A percentile compares a stretch with the other conserved stretches of the same genome.
These are phyloP conservation scores for Acanthamoeba royreba DNA, from an alignment of 208 protist genomes.

Conservation along the genomic window DNA sequence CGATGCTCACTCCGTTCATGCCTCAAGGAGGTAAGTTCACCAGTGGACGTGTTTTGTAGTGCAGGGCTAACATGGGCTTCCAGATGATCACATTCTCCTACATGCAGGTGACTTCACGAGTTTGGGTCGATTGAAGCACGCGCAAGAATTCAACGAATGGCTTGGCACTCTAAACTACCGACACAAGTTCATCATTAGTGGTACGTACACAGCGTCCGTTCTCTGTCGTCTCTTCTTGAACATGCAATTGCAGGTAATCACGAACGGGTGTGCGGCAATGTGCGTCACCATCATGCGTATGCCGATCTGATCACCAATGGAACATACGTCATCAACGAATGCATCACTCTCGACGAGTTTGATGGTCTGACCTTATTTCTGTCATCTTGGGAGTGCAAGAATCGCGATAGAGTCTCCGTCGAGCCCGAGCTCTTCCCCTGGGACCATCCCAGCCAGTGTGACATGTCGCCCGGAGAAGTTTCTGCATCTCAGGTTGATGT, in stretches of 20 bases:
- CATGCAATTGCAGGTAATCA: neutral
- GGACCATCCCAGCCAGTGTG: neutral
- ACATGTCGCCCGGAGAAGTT: neutral
- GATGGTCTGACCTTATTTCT: neutral
- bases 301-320: neutral
- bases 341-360: neutral
- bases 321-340: neutral
- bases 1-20: neutral
- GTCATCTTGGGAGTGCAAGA: neutral
- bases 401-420: neutral
- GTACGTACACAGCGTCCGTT: neutral
- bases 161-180: neutral
- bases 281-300: neutral
- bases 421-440: constrained; percentile 15
- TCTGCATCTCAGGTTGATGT: neutral
- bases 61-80: neutral
- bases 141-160: constrained; percentile 8
- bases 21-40: neutral
- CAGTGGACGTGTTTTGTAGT: neutral
- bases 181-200: constrained; percentile 32
- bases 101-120: constrained; percentile 36
- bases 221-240: neutral
- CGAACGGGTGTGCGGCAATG: neutral
- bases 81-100: constrained; percentile 34
- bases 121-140: neutral